Conservation (phyloP, 495 filamentous ascomycete species). For the Saxophila tyrrhenica region DNA sequence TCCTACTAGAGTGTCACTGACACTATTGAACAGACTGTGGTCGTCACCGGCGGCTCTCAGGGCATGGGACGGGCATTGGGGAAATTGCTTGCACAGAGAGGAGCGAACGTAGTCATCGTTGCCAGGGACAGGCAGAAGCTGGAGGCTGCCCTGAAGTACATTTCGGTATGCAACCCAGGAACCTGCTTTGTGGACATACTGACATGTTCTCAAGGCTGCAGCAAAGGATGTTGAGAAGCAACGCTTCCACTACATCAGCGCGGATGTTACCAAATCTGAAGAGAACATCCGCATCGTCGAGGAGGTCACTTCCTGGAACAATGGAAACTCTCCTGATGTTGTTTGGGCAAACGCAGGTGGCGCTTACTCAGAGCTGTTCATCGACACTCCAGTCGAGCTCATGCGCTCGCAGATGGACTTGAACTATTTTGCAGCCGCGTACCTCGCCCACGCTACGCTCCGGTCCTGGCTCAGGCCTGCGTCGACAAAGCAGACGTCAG, state of each 20-base stretch:
- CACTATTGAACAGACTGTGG: constrained; percentile 48
- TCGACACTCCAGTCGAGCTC: constrained; percentile 52
- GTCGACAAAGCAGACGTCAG: constrained; percentile 11
- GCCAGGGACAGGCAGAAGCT: constrained; percentile 68
- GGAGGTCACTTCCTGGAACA: constrained; percentile 76
- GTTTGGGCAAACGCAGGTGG: constrained; percentile 87
- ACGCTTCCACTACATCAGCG: constrained; percentile 71
- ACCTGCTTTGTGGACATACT: background rate
- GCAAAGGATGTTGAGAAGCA: constrained; percentile 53
- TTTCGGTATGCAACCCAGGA: constrained; percentile 39
- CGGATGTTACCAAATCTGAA: constrained; percentile 60
- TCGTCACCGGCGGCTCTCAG: constrained; percentile 87
- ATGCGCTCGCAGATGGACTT: constrained; percentile 75
- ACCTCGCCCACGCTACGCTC: constrained; percentile 67
- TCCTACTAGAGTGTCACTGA: background rate
- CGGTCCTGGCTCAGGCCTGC: constrained; percentile 47
- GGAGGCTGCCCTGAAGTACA: constrained; percentile 52
- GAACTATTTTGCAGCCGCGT: constrained; percentile 82
- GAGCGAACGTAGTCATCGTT: constrained; percentile 77
- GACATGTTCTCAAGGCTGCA: constrained; percentile 36
- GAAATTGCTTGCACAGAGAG: constrained; percentile 62
- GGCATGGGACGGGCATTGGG: constrained; percentile 76
- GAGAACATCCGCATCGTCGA: constrained; percentile 58
- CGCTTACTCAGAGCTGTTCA: constrained; percentile 64
- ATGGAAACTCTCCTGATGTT: constrained; percentile 59